Evolutionary conservation across 148 eudicot genomes (phyloP).

Genomic region (Fagopyrum esculentum): DNA sequence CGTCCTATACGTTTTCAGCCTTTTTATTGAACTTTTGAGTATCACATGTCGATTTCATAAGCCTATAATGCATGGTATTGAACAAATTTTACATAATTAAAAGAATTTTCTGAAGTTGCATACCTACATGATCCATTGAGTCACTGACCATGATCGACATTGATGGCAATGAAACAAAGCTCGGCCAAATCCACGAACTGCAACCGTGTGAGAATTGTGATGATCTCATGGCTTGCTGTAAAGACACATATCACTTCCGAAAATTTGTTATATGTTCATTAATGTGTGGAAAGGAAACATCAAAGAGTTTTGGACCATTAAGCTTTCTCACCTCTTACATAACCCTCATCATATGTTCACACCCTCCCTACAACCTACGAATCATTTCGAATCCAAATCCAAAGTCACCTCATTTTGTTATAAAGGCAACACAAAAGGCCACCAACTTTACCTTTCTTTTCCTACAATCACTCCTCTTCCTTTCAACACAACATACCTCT

Average conservation of each 20-base stretch:
- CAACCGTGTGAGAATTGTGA: neutral
- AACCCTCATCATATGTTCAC: conserved; percentile 7
- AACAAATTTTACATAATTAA: neutral
- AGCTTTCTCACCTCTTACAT: neutral
- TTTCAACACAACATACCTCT: conserved; percentile 13
- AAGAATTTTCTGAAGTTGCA: neutral
- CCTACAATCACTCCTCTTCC: conserved; percentile 8
- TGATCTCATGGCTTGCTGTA: neutral
- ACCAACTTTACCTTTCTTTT: conserved; percentile 22
- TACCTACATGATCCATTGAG: neutral
- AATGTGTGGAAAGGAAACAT: neutral
- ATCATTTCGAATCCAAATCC: conserved; percentile 8
- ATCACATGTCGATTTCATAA: neutral
- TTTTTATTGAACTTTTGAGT: too few relatives aligned
- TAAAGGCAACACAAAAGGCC: conserved; percentile 23
- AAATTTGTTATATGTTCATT: neutral
- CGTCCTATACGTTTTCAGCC: too few relatives aligned
- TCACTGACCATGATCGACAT: neutral
- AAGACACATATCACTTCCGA: neutral
- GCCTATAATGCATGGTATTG: neutral
- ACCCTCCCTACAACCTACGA: neutral
- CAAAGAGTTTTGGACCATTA: neutral
- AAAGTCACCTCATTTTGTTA: conserved; percentile 8
- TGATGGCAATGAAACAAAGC: neutral
- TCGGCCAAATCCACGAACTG: neutral